phyloP scores from a whole-genome alignment of 148 eudicot genomes.

The Nyssa sinensis region DNA sequence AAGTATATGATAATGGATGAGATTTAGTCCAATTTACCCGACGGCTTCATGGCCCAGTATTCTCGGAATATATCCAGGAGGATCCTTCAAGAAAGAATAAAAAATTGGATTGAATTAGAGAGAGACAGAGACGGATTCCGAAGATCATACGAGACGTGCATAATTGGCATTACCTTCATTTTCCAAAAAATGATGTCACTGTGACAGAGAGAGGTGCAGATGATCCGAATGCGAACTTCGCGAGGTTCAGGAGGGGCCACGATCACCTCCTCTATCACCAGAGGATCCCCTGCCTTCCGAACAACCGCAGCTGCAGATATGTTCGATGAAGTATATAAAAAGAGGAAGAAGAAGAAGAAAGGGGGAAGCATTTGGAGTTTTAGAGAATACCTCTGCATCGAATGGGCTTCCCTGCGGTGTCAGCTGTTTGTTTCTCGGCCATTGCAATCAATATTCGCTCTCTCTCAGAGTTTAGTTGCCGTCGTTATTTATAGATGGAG shows the following conservation, averaged over 20 bases:
- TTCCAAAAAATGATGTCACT: constrained; percentile 70
- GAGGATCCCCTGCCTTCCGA: constrained; percentile 70
- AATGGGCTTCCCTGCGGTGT: constrained; percentile 37
- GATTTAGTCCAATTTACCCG: too few relatives aligned
- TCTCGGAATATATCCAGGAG: constrained; percentile 64
- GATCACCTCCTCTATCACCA: constrained; percentile 72
- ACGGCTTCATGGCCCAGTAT: constrained; percentile 91
- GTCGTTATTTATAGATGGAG: too few relatives aligned
- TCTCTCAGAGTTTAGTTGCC: too few relatives aligned
- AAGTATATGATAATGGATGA: too few relatives aligned
- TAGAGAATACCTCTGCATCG: constrained; percentile 32
- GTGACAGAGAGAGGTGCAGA: constrained; percentile 85
- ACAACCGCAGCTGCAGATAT: constrained; percentile 74
- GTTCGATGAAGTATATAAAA: too few relatives aligned
- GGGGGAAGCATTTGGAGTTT: too few relatives aligned
- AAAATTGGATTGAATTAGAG: too few relatives aligned
- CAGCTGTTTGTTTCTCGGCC: not conserved
- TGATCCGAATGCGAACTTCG: constrained; percentile 77
- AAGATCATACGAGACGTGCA: not conserved
- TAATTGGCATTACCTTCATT: constrained; percentile 32
- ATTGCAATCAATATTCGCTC: too few relatives aligned
- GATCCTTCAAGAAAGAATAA: constrained; percentile 40
- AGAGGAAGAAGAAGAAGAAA: too few relatives aligned
- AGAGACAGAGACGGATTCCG: too few relatives aligned
- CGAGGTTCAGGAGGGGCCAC: constrained; percentile 63